A percentile compares a stretch with the other conserved stretches of the same genome.
These are phyloP conservation scores for Cryphonectria parasitica DNA, from an alignment of 2,329 filamentous ascomycete species.

Conservation along the genomic window DNA sequence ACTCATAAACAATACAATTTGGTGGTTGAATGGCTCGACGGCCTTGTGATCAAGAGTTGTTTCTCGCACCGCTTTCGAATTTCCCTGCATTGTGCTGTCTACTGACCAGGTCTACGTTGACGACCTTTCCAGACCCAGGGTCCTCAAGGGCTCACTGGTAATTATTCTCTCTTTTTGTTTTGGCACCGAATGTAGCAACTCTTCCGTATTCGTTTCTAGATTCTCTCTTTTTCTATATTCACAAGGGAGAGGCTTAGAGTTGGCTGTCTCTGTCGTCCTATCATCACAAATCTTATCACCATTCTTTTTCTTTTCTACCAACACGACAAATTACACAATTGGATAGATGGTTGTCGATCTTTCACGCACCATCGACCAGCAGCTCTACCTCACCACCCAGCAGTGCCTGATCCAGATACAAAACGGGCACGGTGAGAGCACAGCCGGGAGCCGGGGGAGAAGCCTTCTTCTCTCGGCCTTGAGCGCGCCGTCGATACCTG, in stretches of 20 bases:
- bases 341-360: conserved; percentile 21
- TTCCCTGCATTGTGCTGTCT: not conserved
- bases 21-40: not conserved
- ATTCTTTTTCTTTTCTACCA: not conserved
- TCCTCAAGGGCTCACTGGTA: not conserved
- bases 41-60: not conserved
- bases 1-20: not conserved
- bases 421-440: not conserved
- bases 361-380: conserved; percentile 18
- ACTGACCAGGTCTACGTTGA: not conserved
- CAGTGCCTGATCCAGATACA: conserved; percentile 11
- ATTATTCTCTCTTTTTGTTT: not conserved
- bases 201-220: not conserved
- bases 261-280: not conserved
- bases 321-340: not conserved
- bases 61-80: not conserved
- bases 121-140: not conserved
- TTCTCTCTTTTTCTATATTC: not conserved
- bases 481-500: not conserved
- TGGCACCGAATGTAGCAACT: not conserved
- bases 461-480: not conserved
- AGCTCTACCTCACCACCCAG: conserved; percentile 23
- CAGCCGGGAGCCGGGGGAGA: not conserved
- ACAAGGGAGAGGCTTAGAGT: not conserved
- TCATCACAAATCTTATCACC: not conserved